phyloP scores from a whole-genome alignment of 176 grass and related monocot genomes.

The Pontederia paniculata region DNA sequence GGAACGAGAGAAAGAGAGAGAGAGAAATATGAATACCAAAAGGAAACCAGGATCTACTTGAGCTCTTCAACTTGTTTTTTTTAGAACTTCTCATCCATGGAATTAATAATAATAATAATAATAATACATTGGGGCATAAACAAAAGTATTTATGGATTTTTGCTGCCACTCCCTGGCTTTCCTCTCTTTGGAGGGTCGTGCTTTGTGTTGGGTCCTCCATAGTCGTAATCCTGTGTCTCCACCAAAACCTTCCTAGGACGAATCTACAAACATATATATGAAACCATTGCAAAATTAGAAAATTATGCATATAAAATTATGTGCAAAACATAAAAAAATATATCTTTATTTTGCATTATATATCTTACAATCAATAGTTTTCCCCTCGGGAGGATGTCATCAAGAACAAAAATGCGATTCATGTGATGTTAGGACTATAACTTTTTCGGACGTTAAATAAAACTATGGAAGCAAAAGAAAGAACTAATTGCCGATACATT shows the following conservation, averaged over 20 bases:
- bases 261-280: conserved; percentile 7
- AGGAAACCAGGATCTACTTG: background rate
- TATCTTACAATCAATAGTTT: too few species aligned
- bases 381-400: too few species aligned
- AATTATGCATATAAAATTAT: too few species aligned
- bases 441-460: too few species aligned
- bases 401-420: too few species aligned
- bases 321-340: too few species aligned
- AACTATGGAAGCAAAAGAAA: too few species aligned
- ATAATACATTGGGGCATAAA: too few species aligned
- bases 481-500: too few species aligned
- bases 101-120: background rate
- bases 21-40: background rate
- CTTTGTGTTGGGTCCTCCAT: conserved; percentile 53
- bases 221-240: conserved; percentile 76
- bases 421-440: too few species aligned
- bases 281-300: too few species aligned
- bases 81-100: background rate
- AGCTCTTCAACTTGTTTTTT: background rate
- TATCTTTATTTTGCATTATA: too few species aligned
- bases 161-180: conserved; percentile 47
- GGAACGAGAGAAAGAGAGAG: background rate
- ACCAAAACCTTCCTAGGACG: conserved; percentile 52
- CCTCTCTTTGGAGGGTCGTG: conserved; percentile 65
- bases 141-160: conserved; percentile 39